Percentiles rank a stretch among this genome's conserved stretches.
Evolutionary conservation across 192 early-diverging fungal genomes (phyloP).

Genomic region (Backusella luteola): DNA sequence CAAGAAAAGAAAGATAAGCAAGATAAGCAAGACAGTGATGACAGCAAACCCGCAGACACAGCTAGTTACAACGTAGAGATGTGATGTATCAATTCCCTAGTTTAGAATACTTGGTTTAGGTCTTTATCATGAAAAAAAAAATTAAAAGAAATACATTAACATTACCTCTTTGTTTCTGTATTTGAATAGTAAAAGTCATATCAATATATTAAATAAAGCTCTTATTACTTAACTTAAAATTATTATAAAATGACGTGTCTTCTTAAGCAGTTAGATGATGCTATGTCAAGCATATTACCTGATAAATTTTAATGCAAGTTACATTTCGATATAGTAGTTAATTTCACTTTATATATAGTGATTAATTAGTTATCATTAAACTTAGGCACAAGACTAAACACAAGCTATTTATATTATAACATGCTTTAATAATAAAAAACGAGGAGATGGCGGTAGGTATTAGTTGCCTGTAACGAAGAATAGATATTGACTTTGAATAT

Average conservation of each 20-base stretch:
- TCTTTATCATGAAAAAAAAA: background rate
- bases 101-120: background rate
- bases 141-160: background rate
- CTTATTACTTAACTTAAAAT: background rate
- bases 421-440: background rate
- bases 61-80: background rate
- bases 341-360: background rate
- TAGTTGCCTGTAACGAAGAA: background rate
- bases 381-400: background rate
- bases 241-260: background rate
- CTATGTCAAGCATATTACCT: background rate
- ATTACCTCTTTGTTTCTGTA: background rate
- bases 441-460: background rate
- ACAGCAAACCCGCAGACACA: background rate
- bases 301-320: background rate
- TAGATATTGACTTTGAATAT: background rate
- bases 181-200: background rate
- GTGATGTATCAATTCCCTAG: background rate
- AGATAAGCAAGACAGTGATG: background rate
- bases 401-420: background rate
- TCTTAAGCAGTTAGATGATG: background rate
- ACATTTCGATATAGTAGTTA: background rate
- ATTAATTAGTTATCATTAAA: background rate
- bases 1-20: background rate
- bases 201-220: background rate